phyloP scores from a whole-genome alignment of 257 asterid species.

The Paraleonurus japonicus region DNA sequence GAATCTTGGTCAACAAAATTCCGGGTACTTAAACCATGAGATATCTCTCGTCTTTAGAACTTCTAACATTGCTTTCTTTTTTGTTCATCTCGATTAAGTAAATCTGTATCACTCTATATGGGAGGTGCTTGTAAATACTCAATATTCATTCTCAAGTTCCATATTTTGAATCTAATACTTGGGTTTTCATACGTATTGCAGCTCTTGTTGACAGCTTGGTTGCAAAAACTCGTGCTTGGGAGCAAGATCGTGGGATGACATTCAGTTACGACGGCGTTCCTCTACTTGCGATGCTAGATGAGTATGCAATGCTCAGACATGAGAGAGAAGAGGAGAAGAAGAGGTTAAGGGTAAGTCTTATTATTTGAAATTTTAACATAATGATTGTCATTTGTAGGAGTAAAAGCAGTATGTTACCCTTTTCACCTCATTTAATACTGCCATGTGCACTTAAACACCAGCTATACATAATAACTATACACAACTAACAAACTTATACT shows the following conservation, averaged over 20 bases:
- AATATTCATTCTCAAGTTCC: background rate
- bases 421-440: too few relatives aligned
- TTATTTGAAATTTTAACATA: background rate
- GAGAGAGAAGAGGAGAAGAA: constrained; percentile 99
- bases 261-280: constrained; percentile 96
- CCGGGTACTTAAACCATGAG: constrained; percentile 56
- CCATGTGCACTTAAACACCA: too few relatives aligned
- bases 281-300: constrained; percentile 97
- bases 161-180: background rate
- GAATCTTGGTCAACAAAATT: constrained; percentile 56
- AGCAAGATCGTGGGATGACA: constrained; percentile 73
- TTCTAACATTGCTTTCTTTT: background rate
- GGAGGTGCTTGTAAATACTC: background rate
- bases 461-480: too few relatives aligned
- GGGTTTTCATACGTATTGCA: constrained; percentile 31
- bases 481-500: too few relatives aligned
- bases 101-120: background rate
- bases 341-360: constrained; percentile 74
- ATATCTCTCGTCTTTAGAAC: too few relatives aligned
- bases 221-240: constrained; percentile 91
- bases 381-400: background rate
- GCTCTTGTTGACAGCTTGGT: constrained; percentile 89
- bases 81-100: background rate
- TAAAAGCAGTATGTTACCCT: too few relatives aligned
- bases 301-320: constrained; percentile 90